These are phyloP conservation scores for Fusarium kyushuense DNA, from an alignment of 2,329 filamentous ascomycete species.

Conservation along the genomic window DNA sequence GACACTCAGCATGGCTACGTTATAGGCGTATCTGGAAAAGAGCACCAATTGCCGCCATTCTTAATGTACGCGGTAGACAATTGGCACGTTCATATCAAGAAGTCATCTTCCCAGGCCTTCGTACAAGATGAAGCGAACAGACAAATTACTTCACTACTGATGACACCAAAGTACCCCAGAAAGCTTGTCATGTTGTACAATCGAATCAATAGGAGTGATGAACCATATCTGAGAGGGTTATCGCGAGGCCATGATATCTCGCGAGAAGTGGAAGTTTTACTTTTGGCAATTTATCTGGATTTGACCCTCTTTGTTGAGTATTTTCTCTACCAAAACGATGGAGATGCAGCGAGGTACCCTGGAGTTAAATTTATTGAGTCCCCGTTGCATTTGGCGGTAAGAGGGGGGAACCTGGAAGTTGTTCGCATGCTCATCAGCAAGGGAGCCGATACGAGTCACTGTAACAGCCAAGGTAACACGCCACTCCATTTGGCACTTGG, in stretches of 20 bases:
- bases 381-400: not conserved
- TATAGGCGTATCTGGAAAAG: too few species aligned
- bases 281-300: not conserved
- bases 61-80: not conserved
- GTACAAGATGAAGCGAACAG: not conserved
- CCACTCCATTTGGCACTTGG: not conserved
- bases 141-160: not conserved
- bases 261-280: not conserved
- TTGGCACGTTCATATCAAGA: not conserved
- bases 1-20: too few species aligned
- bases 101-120: rapidly evolving
- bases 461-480: not conserved
- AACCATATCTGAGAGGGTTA: rapidly evolving
- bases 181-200: not conserved
- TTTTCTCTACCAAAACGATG: rapidly evolving
- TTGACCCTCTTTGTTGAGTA: not conserved
- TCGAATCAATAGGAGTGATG: rapidly evolving
- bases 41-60: not conserved
- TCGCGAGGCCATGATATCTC: not conserved
- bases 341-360: not conserved
- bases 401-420: not conserved
- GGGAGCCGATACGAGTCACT: not conserved
- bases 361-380: not conserved
- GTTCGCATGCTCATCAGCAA: not conserved
- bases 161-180: not conserved